phyloP scores from a whole-genome alignment of 192 early-diverging fungal genomes.

The Lobosporangium transversale region DNA sequence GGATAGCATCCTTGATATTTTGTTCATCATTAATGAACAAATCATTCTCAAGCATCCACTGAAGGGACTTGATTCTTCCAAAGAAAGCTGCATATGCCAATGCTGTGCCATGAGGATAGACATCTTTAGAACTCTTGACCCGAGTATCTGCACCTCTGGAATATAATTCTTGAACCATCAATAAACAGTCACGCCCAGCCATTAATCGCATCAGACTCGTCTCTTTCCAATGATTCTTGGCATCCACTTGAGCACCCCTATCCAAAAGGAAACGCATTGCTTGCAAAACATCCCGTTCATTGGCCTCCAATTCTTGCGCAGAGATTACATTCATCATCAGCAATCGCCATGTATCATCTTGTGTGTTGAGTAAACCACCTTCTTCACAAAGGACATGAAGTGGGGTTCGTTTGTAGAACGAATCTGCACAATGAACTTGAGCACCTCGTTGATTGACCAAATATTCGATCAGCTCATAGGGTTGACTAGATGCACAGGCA shows the following conservation, averaged over 20 bases:
- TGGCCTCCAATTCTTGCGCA: constrained; percentile 28
- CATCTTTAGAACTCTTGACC: constrained; percentile 48
- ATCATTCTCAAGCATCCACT: constrained; percentile 52
- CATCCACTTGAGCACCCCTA: constrained; percentile 31
- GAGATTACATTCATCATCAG: constrained; percentile 19
- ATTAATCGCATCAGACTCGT: constrained; percentile 41
- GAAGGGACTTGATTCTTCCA: constrained; percentile 39
- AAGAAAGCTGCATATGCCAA: constrained; percentile 40
- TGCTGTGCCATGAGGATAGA: constrained; percentile 44
- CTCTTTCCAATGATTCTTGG: constrained; percentile 55
- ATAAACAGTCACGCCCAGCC: constrained; percentile 45
- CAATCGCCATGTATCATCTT: constrained; percentile 36
- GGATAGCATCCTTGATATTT: constrained; percentile 44
- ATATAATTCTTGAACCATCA: constrained; percentile 52
- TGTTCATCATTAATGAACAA: constrained; percentile 39
- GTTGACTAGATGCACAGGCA: constrained; percentile 43
- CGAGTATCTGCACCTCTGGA: constrained; percentile 40
- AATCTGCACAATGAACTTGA: constrained; percentile 28
- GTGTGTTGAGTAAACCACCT: constrained; percentile 25
- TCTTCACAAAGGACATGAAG: constrained; percentile 47
- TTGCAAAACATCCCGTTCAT: constrained; percentile 40
- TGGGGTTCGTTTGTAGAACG: constrained; percentile 37
- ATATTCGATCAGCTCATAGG: constrained; percentile 47
- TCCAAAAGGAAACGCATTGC: constrained; percentile 51
- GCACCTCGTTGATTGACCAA: constrained; percentile 31